A percentile compares a stretch with the other conserved stretches of the same genome.
Evolutionary conservation across 164 flowering plant genomes (phyloP).

Genomic region (Chimonanthus praecox): DNA sequence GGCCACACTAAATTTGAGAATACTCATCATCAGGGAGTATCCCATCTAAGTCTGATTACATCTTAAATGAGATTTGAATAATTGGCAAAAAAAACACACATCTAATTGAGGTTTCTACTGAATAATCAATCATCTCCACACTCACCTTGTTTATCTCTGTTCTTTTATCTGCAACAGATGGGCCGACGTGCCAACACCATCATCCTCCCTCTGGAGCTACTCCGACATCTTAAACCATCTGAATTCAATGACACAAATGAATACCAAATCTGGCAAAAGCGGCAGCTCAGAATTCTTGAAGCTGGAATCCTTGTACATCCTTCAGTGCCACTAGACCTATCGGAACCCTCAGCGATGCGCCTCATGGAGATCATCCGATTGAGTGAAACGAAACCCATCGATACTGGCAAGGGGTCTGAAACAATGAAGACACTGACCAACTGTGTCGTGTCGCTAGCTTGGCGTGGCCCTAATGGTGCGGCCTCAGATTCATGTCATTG

Average conservation of each 20-base stretch:
- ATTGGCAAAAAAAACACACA: too few species aligned
- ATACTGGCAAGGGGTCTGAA: slow-evolving; percentile 72
- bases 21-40: too few species aligned
- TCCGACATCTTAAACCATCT: slow-evolving; percentile 83
- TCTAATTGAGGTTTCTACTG: too few species aligned
- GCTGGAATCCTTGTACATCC: slow-evolving; percentile 73
- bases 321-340: slow-evolving; percentile 43
- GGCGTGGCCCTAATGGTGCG: slow-evolving; percentile 49
- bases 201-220: slow-evolving; percentile 89
- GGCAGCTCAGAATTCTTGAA: slow-evolving; percentile 76
- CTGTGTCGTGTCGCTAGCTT: slow-evolving; percentile 56
- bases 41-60: too few species aligned
- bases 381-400: slow-evolving; percentile 49
- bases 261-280: slow-evolving; percentile 76
- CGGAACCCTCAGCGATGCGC: slow-evolving; percentile 44
- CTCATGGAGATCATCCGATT: slow-evolving; percentile 50
- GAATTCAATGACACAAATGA: slow-evolving; percentile 67
- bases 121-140: too few species aligned
- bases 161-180: slow-evolving; percentile 27
- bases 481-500: slow-evolving; percentile 74
- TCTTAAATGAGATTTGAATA: too few species aligned
- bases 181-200: slow-evolving; percentile 79
- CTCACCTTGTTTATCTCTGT: neutral
- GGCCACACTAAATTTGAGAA: too few species aligned
- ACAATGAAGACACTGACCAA: slow-evolving; percentile 57